Base-by-base conservation (phyloP, 805 yeast genomes). In the Kuraishia molischiana region DNA sequence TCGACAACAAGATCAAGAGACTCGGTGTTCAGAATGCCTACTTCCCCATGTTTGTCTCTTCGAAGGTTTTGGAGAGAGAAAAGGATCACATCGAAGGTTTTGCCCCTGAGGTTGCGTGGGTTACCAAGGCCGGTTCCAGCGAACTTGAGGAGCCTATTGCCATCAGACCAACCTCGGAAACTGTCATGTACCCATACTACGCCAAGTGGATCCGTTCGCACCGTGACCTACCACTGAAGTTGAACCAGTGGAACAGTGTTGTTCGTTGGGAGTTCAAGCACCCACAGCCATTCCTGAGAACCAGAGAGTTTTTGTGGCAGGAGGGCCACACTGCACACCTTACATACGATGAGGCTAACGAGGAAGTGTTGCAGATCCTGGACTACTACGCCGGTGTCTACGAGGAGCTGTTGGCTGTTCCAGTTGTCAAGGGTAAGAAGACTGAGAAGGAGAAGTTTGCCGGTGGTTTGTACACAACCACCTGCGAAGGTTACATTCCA, bases 71-170 rank as follows among this genome's bases (percentile, higher is more conserved):
- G 53, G 97, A 94, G 67, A 86, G 80, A 67, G 99, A 92, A 70
- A 92, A 92, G 66, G 99, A 92, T 58, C 99, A 92, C 59, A 77
- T 92, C 51, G 98, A 92, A 64, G 99, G 99, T 33, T 92, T 92
- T 60, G 98, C 99, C 34, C 98, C 99, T 19, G 99, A 92, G 65
- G 99, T 92, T 40, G 99, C 99, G 19, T 92, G 99, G 99, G 98
- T 92, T 49, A 92, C 99, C 40, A 78, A 71, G 53, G 99, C 99
- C 38, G 99, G 99, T 53, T 60, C 67, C 24, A 82, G 95, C 24
- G 97, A 92, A 36, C 72, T 92, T 51, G 98, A 94, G 40, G 98
- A 92, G 67, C 97, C 95, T 52, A 86, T 92, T 53, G 99, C 99
- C 44, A 92, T 92, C 50, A 85, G 99, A 70, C 99, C 99, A 56